Base-by-base conservation (phyloP, 495 filamentous ascomycete species). In the Lineolata rhizophorae region DNA sequence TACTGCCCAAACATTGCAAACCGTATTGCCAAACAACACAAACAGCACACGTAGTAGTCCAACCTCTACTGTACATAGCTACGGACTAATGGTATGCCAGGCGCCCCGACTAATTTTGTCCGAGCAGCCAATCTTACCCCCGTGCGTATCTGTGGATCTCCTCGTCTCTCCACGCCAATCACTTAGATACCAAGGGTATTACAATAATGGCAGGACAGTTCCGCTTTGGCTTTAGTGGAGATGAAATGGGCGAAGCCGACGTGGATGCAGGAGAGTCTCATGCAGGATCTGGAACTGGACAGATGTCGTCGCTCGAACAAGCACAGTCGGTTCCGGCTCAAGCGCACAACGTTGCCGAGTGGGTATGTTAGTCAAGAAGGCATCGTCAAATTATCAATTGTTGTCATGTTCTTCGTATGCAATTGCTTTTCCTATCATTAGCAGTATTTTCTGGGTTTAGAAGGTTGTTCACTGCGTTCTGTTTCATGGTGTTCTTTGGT, bases 221-320 rank as follows among this genome's bases (percentile, higher is more conserved):
- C 52, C 76, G 64, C 38, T 92, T 92, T 42, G 71, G 70, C 20
- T 90, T 92, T 48, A 64, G 64, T 1, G 79, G 75, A 5, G 80
- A 90, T 41, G 82, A 90, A 44, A 84, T 83, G 56, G 78, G 83
- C 37, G 58, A 65, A 34, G 60, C 61, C 6, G 44, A 56, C 30
- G 39, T 57, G 18, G 44, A 48, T 33, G 48, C 51, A 27, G 21
- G 35, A 12, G 36, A 43, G 32, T 40, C 42, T 32, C 29, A 38
- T 36, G 15, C 15, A 30, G 30, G 11, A 38, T 32, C 37, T 21
- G 14, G 13, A 13, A 29, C 31, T 3, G 16, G 16, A 18, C 21
- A 16, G 18, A 21, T 31, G 18, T 14, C 10, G 3, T 21, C 8
- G 16, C 18, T 11, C 5, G 30, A 3, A 18, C 27, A 31, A 15